phyloP scores from a whole-genome alignment of 768 basidiomycete species.

The Multifurca ochricompacta region DNA sequence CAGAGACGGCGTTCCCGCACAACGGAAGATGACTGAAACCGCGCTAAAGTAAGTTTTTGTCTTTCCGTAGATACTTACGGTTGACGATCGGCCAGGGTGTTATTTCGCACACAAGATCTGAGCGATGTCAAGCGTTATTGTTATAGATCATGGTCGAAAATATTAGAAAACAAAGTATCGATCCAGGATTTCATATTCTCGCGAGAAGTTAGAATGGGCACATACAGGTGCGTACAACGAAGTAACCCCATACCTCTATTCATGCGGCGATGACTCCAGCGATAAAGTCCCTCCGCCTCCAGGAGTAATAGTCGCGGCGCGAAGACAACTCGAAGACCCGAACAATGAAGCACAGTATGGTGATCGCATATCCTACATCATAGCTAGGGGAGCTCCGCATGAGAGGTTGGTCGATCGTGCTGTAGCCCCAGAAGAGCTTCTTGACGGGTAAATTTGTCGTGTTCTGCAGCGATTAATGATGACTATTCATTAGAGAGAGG shows the following conservation, averaged over 20 bases:
- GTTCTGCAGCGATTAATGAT: neutral
- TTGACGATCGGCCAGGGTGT: conserved; percentile 43
- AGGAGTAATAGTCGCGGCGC: conserved; percentile 82
- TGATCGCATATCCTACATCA: conserved; percentile 89
- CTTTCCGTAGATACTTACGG: conserved; percentile 3
- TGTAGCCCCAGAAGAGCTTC: conserved; percentile 60
- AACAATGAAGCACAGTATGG: conserved; percentile 86
- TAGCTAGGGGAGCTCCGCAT: conserved; percentile 56
- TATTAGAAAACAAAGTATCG: conserved; percentile 72
- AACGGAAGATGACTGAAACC: conserved; percentile 87
- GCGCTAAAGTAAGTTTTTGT: conserved; percentile 62
- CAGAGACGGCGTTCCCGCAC: conserved; percentile 84
- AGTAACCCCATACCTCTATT: neutral
- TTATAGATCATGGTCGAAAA: conserved; percentile 71
- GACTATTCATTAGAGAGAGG: conserved; percentile 38
- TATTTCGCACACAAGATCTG: conserved; percentile 86
- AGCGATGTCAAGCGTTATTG: conserved; percentile 88
- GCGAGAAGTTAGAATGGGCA: conserved; percentile 89
- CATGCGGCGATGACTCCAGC: conserved; percentile 34
- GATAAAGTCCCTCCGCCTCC: conserved; percentile 83
- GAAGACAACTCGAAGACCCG: conserved; percentile 63
- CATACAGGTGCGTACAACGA: conserved; percentile 59
- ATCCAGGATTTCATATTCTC: conserved; percentile 94
- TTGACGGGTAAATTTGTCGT: conserved; percentile 43
- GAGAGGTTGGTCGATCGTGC: conserved; percentile 68